Base-by-base conservation (phyloP, 1,284 basidiomycete genomes). In the Boletus semigastroideus region DNA sequence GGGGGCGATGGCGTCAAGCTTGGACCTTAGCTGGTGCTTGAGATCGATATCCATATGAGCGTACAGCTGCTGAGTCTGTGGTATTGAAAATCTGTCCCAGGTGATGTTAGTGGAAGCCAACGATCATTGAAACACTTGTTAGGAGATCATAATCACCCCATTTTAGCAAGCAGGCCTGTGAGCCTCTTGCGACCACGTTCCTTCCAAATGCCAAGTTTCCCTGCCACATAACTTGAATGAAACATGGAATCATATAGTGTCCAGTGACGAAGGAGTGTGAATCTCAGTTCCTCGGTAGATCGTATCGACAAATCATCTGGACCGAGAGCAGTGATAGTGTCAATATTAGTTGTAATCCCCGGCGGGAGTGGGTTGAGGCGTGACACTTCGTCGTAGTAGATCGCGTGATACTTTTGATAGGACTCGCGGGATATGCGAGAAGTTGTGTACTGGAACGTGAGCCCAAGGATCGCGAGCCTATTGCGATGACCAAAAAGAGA, bases 251-350 rank as follows among this genome's bases (percentile, higher is more conserved):
- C 94, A 67, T 98, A 98, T 38, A 99, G 72, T 44, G 88, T 97
- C 97, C 97, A 99, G 72, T 99, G 97, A 48, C 96, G 81, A 69
- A 97, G 96, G 44, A 99, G 78, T 70, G 89, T 94, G 69, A 99
- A 99, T 12, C 97, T 80, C 48, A 97, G 76, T 67, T 98, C 94
- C 46, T 94, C 92, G 31, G 83, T 86, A 34, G 84, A 77, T 33
- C 91, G 80, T 51, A 98, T 84, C 30, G 85, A 85, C 50, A 80
- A 76, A 67, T 98, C 93, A 60, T 97, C 94, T 12, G 88, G 84
- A 54, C 79, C 81, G 36, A 83, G 71, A 0, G 82, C 77, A 42
- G 73, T 77, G 54, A 80, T 72, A 22, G 78, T 76, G 53, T 78
- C 72, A 46, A 70, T 68, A 45, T 66, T 68, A 16, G 52, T 63